Percentiles rank a stretch among this genome's conserved stretches.
Evolutionary conservation across 441 rosid genomes (phyloP).

Genomic region (Viola pubescens): DNA sequence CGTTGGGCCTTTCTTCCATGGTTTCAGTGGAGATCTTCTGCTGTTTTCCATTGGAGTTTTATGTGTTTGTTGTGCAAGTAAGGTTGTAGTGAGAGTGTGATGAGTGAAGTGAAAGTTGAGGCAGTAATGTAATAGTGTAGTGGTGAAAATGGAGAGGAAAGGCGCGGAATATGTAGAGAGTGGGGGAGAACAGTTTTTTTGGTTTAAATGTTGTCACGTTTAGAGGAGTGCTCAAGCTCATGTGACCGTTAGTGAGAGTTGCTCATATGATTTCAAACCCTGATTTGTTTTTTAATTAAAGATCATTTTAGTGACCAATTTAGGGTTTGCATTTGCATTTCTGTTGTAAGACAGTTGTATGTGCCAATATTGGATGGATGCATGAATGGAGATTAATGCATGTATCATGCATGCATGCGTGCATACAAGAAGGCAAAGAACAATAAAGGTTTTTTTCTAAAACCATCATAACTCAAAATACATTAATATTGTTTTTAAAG

Average conservation of each 20-base stretch:
- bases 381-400: not conserved
- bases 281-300: not conserved
- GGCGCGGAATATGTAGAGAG: slow-evolving; percentile 48
- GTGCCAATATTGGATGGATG: not conserved
- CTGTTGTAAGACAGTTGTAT: not conserved
- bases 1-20: slow-evolving; percentile 91
- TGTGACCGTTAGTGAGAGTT: slow-evolving; percentile 52
- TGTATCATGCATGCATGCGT: too few relatives aligned
- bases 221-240: slow-evolving; percentile 24
- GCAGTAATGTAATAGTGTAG: not conserved
- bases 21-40: slow-evolving; percentile 57
- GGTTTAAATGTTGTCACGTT: slow-evolving; percentile 87
- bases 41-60: slow-evolving; percentile 32
- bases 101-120: slow-evolving; percentile 18
- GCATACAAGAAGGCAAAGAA: too few relatives aligned
- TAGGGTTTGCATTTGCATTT: not conserved
- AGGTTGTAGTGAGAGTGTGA: slow-evolving; percentile 6
- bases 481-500: too few relatives aligned
- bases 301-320: not conserved
- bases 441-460: too few relatives aligned
- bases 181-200: slow-evolving; percentile 21
- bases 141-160: slow-evolving; percentile 19
- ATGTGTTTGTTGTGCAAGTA: slow-evolving; percentile 2
- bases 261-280: slow-evolving; percentile 5
- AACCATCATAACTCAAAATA: too few relatives aligned